Base-by-base conservation (phyloP, 495 filamentous ascomycete species). In the Penicillium simplicissimum region DNA sequence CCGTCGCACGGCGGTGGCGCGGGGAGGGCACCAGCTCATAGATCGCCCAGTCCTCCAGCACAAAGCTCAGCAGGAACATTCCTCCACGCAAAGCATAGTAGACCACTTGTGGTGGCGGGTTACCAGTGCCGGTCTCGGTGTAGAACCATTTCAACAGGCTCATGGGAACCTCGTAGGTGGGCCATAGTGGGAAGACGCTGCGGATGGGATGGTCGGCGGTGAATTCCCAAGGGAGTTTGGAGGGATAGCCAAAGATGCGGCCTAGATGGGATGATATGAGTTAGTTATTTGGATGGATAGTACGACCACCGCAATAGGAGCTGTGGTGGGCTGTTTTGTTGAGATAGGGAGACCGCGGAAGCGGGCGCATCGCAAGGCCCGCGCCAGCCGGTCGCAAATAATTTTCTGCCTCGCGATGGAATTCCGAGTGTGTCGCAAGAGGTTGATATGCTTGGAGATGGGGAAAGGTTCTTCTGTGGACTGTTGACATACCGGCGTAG, bases 151-250 rank as follows among this genome's bases (percentile, higher is more conserved):
- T 87, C 68, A 98, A 77, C 21, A 98, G 76, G 63, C 89, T 87
- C 92, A 98, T 96, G 49, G 95, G 93, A 49, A 96, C 76, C 36
- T 91, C 93, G 77, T 97, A 98, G 58, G 89, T 86, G 8, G 90
- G 88, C 93, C 95, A 97, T 88, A 98, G 77, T 66, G 95, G 95
- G 72, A 97, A 97, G 68, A 94, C 84, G 77, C 95, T 97, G 68
- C 95, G 92, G 64, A 98, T 91, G 54, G 95, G 95, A 52, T 87
- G 69, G 10, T 84, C 84, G 65, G 84, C 85, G 9, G 92, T 97
- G 71, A 98, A 98, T 77, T 98, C 95, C 95, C 95, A 98, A 15
- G 95, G 96, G 60, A 84, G 77, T 64, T 87, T 86, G 42, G 93
- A 88, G 8, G 92, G 92, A 69, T 93, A 97, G 68, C 83, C 86